These are phyloP conservation scores for Erysimum cheiri DNA, from an alignment of 441 rosid species.

Conservation along the genomic window DNA sequence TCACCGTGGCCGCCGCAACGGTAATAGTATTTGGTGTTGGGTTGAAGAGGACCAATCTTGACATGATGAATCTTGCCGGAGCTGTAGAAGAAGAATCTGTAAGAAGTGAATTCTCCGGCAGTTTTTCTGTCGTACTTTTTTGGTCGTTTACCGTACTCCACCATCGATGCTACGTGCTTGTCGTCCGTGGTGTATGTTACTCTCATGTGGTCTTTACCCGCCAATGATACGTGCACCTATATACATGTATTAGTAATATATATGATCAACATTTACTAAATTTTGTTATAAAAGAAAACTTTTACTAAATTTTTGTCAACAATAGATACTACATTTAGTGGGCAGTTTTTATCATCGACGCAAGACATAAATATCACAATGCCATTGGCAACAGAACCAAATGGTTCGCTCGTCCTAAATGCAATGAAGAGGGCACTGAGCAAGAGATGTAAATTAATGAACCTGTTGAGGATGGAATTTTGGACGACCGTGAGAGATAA, in stretches of 20 bases:
- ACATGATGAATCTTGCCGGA: conserved; percentile 72
- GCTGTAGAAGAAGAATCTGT: conserved; percentile 51
- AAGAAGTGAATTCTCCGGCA: conserved; percentile 52
- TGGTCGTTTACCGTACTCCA: conserved; percentile 61
- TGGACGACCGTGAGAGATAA: conserved; percentile 34
- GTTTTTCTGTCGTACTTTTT: conserved; percentile 42
- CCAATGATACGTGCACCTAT: conserved; percentile 77
- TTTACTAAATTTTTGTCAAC: background rate
- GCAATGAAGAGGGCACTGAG: background rate
- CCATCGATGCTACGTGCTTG: conserved; percentile 48
- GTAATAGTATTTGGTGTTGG: conserved; percentile 60
- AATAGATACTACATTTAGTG: background rate
- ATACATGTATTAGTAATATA: conserved; percentile 5
- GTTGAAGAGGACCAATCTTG: conserved; percentile 66
- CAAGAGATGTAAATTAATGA: background rate
- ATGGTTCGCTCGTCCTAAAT: background rate
- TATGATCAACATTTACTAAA: background rate
- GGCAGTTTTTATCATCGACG: background rate
- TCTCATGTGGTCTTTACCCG: conserved; percentile 66
- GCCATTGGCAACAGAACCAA: background rate
- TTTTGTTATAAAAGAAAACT: too few species aligned
- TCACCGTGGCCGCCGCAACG: conserved; percentile 54
- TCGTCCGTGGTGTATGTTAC: conserved; percentile 68
- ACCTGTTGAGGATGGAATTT: conserved; percentile 47
- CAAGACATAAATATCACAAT: background rate